Evolutionary conservation across 2,329 filamentous ascomycete species (phyloP).

Genomic region (Trichophyton simii): DNA sequence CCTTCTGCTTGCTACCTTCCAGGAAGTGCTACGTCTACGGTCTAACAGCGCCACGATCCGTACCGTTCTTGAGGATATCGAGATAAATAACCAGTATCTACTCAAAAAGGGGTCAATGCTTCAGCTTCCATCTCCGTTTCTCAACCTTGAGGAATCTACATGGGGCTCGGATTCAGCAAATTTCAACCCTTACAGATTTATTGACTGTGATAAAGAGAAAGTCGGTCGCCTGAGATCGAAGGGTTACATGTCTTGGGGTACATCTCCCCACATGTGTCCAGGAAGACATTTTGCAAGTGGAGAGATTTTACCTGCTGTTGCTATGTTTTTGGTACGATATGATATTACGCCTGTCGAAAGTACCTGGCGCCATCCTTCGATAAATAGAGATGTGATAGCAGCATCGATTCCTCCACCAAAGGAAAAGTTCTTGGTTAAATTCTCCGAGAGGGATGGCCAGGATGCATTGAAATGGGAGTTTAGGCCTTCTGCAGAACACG

Average conservation of each 20-base stretch:
- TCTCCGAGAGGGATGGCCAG: not conserved
- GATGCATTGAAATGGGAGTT: not conserved
- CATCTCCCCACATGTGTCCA: not conserved
- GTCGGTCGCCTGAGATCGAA: not conserved
- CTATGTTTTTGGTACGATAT: not conserved
- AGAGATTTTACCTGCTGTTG: not conserved
- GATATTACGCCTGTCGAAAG: not conserved
- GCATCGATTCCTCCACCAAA: not conserved
- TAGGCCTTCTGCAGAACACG: not conserved
- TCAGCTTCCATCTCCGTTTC: not conserved
- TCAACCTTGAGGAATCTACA: not conserved
- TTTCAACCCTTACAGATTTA: not conserved
- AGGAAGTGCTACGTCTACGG: conserved; percentile 2
- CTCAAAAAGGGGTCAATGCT: conserved; percentile 1
- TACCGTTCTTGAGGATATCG: not conserved
- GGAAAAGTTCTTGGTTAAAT: not conserved
- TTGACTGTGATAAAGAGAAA: not conserved
- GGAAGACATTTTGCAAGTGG: conserved; percentile 2
- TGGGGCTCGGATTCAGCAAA: not conserved
- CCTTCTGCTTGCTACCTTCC: not conserved
- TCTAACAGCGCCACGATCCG: not conserved
- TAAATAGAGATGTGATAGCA: not conserved
- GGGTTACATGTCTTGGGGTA: not conserved
- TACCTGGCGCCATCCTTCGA: not conserved
- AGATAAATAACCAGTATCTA: not conserved